A percentile compares a stretch with the other conserved stretches of the same genome.
These are phyloP conservation scores for Metschnikowia orientalis DNA, from an alignment of 805 yeast species.

Conservation along the genomic window DNA sequence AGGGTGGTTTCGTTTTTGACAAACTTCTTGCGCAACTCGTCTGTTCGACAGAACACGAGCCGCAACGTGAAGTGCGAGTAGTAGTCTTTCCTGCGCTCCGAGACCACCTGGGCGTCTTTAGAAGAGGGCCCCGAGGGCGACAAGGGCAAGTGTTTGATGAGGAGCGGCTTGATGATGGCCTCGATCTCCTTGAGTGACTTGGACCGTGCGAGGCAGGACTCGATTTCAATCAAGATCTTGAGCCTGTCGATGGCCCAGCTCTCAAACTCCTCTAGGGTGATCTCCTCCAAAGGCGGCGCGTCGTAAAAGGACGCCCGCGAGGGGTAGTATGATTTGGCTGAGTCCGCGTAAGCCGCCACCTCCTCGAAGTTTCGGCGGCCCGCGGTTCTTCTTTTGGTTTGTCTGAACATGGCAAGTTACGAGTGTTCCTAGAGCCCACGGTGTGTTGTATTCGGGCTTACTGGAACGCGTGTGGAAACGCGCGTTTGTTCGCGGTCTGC, in stretches of 20 bases:
- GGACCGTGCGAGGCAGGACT: conserved; percentile 63
- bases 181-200: conserved; percentile 64
- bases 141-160: conserved; percentile 64
- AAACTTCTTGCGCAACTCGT: conserved; percentile 78
- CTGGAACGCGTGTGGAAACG: too few relatives aligned
- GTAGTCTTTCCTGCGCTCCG: conserved; percentile 82
- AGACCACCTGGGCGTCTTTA: conserved; percentile 36
- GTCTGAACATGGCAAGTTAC: conserved; percentile 78
- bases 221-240: conserved; percentile 78
- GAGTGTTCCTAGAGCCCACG: too few relatives aligned
- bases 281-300: conserved; percentile 75
- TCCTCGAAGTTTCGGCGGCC: conserved; percentile 64
- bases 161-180: conserved; percentile 55
- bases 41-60: conserved; percentile 82
- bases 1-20: conserved; percentile 69
- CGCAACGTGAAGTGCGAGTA: conserved; percentile 87
- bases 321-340: conserved; percentile 41
- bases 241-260: conserved; percentile 92
- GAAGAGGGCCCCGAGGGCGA: conserved; percentile 27
- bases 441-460: too few relatives aligned
- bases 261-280: conserved; percentile 90
- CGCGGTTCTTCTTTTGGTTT: conserved; percentile 66
- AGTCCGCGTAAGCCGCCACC: conserved; percentile 24
- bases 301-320: conserved; percentile 71
- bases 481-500: too few relatives aligned